Percentiles rank a stretch among this genome's conserved stretches.
Conservation (phyloP, 2,329 filamentous ascomycete genomes). For the Xylariales sp. region DNA sequence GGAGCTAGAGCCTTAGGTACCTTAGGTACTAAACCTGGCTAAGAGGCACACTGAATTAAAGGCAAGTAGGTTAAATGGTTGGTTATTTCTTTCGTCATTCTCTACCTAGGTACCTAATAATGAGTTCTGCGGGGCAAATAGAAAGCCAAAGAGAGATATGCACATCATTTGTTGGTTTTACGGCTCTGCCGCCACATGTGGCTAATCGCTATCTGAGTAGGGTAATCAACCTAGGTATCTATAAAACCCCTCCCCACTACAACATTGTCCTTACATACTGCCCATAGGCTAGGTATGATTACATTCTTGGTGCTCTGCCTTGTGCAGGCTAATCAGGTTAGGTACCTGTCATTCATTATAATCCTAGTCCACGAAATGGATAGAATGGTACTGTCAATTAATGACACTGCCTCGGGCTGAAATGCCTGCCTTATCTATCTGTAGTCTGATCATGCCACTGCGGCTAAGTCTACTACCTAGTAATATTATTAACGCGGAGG, state of each 20-base stretch:
- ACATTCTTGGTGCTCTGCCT: not conserved
- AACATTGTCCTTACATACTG: too few species aligned
- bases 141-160: not conserved
- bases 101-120: not conserved
- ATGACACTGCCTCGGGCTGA: not conserved
- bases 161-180: too few species aligned
- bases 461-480: not conserved
- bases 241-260: too few species aligned
- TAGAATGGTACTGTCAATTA: constrained; percentile 5
- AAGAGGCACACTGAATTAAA: not conserved
- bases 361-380: not conserved
- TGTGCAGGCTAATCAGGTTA: too few species aligned
- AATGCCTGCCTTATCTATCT: not conserved
- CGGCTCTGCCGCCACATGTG: constrained; percentile 3
- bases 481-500: not conserved
- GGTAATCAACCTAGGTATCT: too few species aligned
- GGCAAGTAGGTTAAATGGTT: not conserved
- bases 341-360: not conserved
- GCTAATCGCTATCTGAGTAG: not conserved
- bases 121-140: constrained; percentile 30
- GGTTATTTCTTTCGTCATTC: constrained; percentile 32
- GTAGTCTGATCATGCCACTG: not conserved
- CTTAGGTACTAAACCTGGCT: too few species aligned
- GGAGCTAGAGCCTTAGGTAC: too few species aligned
- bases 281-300: too few species aligned